Evolutionary conservation across 805 yeast genomes (phyloP).

Genomic region (Tetrapisispora arboricola): DNA sequence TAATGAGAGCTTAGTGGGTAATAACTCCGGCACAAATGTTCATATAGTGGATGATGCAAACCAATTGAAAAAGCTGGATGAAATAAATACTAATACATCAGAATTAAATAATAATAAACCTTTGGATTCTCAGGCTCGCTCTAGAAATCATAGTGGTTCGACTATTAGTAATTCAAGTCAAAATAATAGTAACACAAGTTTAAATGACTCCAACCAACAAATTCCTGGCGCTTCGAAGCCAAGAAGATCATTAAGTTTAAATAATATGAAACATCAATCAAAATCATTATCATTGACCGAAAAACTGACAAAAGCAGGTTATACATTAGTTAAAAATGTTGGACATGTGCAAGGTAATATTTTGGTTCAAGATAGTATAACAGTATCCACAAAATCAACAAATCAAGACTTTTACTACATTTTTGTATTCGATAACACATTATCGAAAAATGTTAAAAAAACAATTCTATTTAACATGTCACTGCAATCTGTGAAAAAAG

Average conservation of each 20-base stretch:
- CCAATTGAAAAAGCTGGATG: too few relatives aligned
- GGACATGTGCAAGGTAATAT: constrained; percentile 54
- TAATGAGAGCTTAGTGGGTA: neutral
- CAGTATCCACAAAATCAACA: constrained; percentile 28
- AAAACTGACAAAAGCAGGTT: constrained; percentile 44
- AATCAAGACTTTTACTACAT: constrained; percentile 65
- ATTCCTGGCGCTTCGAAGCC: constrained; percentile 5
- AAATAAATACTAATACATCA: constrained; percentile 8
- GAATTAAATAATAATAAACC: neutral
- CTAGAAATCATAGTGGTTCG: neutral
- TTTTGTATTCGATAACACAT: constrained; percentile 84
- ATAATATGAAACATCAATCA: constrained; percentile 29
- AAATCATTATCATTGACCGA: constrained; percentile 42
- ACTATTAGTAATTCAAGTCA: constrained; percentile 4
- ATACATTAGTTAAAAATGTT: constrained; percentile 41
- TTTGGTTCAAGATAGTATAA: constrained; percentile 49
- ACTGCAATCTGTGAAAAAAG: neutral
- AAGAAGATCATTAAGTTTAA: constrained; percentile 30
- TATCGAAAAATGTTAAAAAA: constrained; percentile 75
- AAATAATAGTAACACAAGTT: constrained; percentile 6
- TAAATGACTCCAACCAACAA: constrained; percentile 14
- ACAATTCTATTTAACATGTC: constrained; percentile 53
- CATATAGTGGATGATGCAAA: constrained; percentile 27
- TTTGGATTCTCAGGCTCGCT: neutral
- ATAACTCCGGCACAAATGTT: constrained; percentile 5